Conservation (phyloP, 2,329 filamentous ascomycete species). For the Amylocarpus encephaloides region DNA sequence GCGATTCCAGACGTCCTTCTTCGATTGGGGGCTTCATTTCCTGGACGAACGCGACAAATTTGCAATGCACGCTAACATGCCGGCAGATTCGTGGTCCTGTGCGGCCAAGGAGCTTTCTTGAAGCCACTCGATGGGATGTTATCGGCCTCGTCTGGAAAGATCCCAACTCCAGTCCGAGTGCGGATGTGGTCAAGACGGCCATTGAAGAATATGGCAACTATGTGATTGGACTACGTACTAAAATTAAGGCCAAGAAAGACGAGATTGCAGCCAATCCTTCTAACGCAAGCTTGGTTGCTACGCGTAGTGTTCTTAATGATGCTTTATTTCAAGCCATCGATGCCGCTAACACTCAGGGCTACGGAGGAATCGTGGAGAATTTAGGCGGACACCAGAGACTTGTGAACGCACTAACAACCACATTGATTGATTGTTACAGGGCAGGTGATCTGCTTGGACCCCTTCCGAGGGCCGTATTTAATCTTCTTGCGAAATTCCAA, state of each 20-base stretch:
- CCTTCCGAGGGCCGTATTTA: slow-evolving; percentile 49
- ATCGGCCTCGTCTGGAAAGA: slow-evolving; percentile 45
- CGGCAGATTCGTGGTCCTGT: slow-evolving; percentile 25
- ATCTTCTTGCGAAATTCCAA: slow-evolving; percentile 55
- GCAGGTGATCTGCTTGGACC: slow-evolving; percentile 46
- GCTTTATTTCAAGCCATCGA: slow-evolving; percentile 47
- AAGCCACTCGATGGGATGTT: slow-evolving; percentile 47
- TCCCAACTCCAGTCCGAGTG: slow-evolving; percentile 26
- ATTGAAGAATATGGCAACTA: slow-evolving; percentile 30
- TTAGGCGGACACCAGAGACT: slow-evolving; percentile 52
- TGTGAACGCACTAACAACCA: slow-evolving; percentile 47
- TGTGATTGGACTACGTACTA: slow-evolving; percentile 25
- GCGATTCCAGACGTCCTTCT: neutral
- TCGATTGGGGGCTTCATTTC: neutral
- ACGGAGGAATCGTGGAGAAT: slow-evolving; percentile 50
- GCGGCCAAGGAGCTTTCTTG: slow-evolving; percentile 36
- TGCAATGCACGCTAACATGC: neutral
- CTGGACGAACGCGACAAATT: neutral
- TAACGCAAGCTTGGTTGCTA: slow-evolving; percentile 36
- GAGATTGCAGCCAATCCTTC: slow-evolving; percentile 20
- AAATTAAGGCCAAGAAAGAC: slow-evolving; percentile 27
- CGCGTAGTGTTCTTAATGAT: slow-evolving; percentile 41
- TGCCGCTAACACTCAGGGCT: slow-evolving; percentile 47
- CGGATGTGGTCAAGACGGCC: slow-evolving; percentile 25
- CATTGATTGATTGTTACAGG: slow-evolving; percentile 49